Evolutionary conservation across 2,329 filamentous ascomycete genomes (phyloP).

Genomic region (Hawksworthiomyces lignivorus): DNA sequence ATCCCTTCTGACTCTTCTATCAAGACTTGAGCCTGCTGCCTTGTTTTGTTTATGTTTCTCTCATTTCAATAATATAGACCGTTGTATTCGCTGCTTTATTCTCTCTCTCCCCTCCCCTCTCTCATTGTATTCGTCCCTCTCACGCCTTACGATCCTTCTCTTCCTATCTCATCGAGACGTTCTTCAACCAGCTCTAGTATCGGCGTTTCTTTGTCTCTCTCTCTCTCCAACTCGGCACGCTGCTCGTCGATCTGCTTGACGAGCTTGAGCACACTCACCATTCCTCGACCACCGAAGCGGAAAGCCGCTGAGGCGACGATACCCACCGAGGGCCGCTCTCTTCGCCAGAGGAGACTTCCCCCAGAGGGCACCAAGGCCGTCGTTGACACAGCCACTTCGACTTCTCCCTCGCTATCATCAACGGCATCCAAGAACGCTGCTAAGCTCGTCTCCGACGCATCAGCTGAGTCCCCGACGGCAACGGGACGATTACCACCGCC

Average conservation of each 20-base stretch:
- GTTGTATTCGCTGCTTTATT: no score
- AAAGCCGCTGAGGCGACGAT: conserved; percentile 60
- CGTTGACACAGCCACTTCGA: conserved; percentile 49
- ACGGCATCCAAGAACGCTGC: neutral
- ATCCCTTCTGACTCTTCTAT: no score
- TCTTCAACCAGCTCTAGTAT: no score
- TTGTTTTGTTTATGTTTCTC: no score
- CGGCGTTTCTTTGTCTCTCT: neutral
- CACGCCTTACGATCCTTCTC: neutral
- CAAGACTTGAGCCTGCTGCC: no score
- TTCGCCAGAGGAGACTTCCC: conserved; percentile 46
- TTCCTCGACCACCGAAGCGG: conserved; percentile 54
- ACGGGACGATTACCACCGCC: neutral
- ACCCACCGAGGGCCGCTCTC: conserved; percentile 33
- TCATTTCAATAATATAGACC: no score
- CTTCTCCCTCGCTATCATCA: conserved; percentile 18
- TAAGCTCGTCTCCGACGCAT: neutral
- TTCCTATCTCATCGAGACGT: neutral
- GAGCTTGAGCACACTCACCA: conserved; percentile 32
- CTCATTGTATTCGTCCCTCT: no score
- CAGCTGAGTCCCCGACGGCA: neutral
- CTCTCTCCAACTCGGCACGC: neutral
- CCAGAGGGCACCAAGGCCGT: conserved; percentile 37
- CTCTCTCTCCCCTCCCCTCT: neutral
- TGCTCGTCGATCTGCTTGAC: conserved; percentile 18